These are phyloP conservation scores for Persicaria maculosa DNA, from an alignment of 148 eudicot species.

Conservation along the genomic window DNA sequence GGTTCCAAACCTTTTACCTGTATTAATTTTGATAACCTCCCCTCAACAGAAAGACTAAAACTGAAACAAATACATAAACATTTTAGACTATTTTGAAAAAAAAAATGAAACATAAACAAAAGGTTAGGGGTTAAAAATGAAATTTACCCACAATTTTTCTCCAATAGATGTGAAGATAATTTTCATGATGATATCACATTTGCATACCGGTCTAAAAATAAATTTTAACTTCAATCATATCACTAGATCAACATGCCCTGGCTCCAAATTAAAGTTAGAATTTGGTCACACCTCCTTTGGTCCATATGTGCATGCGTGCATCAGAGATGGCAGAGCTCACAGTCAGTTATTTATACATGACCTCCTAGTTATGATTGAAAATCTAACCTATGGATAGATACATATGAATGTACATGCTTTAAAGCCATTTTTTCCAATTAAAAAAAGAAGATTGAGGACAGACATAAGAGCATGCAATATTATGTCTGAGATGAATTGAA, in stretches of 20 bases:
- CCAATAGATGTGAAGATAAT: neutral
- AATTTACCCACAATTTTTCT: too few relatives aligned
- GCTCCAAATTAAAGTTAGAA: neutral
- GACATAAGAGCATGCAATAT: neutral
- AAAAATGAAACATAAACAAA: too few relatives aligned
- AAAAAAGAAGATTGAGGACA: neutral
- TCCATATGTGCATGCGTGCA: neutral
- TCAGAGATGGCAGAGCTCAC: neutral
- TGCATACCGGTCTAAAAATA: neutral
- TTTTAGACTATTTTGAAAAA: too few relatives aligned
- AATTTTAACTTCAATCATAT: neutral
- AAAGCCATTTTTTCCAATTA: neutral
- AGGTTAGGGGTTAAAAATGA: too few relatives aligned
- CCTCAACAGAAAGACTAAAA: too few relatives aligned
- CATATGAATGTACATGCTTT: neutral
- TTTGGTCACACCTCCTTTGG: neutral
- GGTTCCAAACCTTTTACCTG: too few relatives aligned
- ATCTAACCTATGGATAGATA: neutral
- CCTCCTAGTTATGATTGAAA: neutral
- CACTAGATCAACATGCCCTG: neutral
- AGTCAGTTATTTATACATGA: neutral
- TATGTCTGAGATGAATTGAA: neutral
- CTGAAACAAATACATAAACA: too few relatives aligned
- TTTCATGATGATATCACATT: neutral
- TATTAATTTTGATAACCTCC: too few relatives aligned